Conservation (phyloP, 345 rosid genomes). For the Iberis pinnata region DNA sequence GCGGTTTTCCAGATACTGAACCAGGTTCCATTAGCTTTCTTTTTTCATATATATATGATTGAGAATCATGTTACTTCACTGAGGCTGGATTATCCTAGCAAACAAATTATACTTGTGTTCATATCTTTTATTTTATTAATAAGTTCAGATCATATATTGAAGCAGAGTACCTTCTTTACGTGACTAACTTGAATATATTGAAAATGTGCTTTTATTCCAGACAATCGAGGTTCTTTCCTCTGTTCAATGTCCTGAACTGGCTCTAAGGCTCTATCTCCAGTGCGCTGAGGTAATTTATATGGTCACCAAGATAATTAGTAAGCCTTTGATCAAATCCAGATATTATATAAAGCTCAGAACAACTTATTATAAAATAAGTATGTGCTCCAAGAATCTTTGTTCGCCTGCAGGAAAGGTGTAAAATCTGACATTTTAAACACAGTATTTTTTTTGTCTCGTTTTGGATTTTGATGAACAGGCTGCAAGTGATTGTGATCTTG, state of each 20-base stretch:
- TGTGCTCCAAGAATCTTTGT: neutral
- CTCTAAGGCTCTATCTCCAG: constrained; percentile 68
- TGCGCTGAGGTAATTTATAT: constrained; percentile 72
- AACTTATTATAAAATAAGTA: neutral
- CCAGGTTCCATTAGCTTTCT: constrained; percentile 42
- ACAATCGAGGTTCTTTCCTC: constrained; percentile 58
- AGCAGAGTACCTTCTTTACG: neutral
- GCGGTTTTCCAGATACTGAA: constrained; percentile 66
- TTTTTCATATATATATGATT: neutral
- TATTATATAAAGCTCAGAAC: neutral
- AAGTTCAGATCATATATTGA: neutral
- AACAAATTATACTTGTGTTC: neutral
- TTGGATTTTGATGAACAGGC: constrained; percentile 49
- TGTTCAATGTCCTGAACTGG: constrained; percentile 75
- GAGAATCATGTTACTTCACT: constrained; percentile 10
- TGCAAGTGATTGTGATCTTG: constrained; percentile 70
- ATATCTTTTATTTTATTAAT: neutral
- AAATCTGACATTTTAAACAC: neutral
- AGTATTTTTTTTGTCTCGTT: neutral
- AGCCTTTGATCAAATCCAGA: neutral
- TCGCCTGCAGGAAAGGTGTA: neutral
- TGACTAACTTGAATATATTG: neutral
- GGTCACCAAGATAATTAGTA: neutral
- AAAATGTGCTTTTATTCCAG: constrained; percentile 35
- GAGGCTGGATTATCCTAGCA: neutral